A percentile compares a stretch with the other conserved stretches of the same genome.
Evolutionary conservation across 2,329 filamentous ascomycete species (phyloP).

Genomic region (Ilyonectria robusta): DNA sequence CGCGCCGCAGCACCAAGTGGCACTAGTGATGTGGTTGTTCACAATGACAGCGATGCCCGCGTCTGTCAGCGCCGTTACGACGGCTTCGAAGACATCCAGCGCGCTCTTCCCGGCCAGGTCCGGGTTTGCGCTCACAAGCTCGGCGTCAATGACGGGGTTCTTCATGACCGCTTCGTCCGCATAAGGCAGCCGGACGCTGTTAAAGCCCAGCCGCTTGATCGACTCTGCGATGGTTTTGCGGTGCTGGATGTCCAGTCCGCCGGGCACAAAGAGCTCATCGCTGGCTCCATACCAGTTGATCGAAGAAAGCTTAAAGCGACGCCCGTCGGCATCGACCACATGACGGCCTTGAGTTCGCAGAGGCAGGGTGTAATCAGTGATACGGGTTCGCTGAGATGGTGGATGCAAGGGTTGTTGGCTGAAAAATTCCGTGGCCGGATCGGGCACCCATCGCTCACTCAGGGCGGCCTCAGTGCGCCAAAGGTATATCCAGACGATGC

Average conservation of each 20-base stretch:
- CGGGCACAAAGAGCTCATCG: conserved; percentile 75
- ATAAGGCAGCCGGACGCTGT: conserved; percentile 78
- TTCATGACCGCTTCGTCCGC: conserved; percentile 76
- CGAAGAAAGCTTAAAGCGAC: conserved; percentile 73
- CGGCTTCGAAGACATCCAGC: conserved; percentile 73
- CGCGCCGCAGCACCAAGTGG: conserved; percentile 78
- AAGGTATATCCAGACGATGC: conserved; percentile 56
- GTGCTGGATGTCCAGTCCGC: conserved; percentile 75
- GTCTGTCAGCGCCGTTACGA: conserved; percentile 71
- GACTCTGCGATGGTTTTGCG: conserved; percentile 71
- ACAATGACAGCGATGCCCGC: conserved; percentile 75
- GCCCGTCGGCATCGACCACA: conserved; percentile 70
- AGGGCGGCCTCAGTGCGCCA: conserved; percentile 62
- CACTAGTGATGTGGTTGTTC: conserved; percentile 80
- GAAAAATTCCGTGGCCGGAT: conserved; percentile 62
- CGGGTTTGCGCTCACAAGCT: conserved; percentile 69
- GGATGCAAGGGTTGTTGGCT: conserved; percentile 62
- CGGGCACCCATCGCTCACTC: conserved; percentile 64
- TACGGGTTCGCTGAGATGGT: conserved; percentile 59
- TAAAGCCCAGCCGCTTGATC: conserved; percentile 76
- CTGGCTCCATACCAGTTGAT: conserved; percentile 82
- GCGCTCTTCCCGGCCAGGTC: conserved; percentile 71
- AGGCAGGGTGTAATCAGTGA: conserved; percentile 67
- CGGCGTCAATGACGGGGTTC: conserved; percentile 68
- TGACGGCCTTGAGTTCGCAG: conserved; percentile 72